Base-by-base conservation (phyloP, 1,139 yeast genomes). In the Sugiyamaella neomexicana region DNA sequence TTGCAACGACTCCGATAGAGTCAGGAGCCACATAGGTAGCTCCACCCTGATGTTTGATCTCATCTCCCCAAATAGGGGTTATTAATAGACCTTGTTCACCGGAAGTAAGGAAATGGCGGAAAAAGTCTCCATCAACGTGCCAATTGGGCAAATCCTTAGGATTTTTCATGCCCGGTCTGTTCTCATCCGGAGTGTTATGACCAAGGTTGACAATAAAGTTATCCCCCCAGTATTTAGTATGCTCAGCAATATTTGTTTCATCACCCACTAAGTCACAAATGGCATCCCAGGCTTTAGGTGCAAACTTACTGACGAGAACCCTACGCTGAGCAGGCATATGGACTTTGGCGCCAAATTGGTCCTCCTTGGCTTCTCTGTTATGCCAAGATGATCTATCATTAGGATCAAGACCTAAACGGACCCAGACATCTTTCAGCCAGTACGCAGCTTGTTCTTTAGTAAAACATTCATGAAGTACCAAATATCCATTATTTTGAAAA, bases 41-140 rank as follows among this genome's bases (percentile, higher is more conserved):
- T 4, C 56, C 56, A 4, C 56, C 56, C 23, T 32, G 39, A 17
- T 53, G 54, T 27, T 46, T 46, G 25, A 54, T 52, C 46, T 52
- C 52, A 31, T 54, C 56, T 17, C 52, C 43, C 53, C 52, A 54
- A 25, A 54, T 54, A 32, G 56, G 56, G 2, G 53, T 54, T 15
- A 54, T 25, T 25, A 54, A 45, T 20, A 54, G 50, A 5, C 50
- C 55, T 38, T 54, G 56, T 27, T 54, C 56, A 4, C 47, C 47
- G n/a, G 56, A 54, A 13, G 44, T 41, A 16, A 54, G 34, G 32
- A 54, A 54, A 49, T 54, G 56, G 2, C 45, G 45, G 52, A 54
- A 54, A 25, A 51, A 52, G 32, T 54, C 56, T 10, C 56, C 56
- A 44, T 54, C 56, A 1, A 46, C 55, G 29, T 54, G 56, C 56